These are phyloP conservation scores for Powellomyces hirtus DNA, from an alignment of 192 early-diverging fungal species.

Conservation along the genomic window DNA sequence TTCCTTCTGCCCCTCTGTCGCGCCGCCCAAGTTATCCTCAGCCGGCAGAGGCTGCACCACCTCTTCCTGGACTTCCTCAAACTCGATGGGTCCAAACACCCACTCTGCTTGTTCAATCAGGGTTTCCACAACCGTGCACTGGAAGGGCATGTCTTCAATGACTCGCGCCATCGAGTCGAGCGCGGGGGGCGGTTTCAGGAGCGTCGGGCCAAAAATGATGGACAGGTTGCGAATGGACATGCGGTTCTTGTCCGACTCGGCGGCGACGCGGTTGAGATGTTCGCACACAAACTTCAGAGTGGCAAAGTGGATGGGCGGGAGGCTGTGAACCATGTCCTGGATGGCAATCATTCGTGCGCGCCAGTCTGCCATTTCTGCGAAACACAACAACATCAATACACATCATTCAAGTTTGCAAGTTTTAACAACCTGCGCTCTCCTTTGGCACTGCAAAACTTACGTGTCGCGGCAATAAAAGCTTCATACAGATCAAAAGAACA, in stretches of 20 bases:
- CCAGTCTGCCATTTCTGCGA: conserved; percentile 46
- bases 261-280: conserved; percentile 57
- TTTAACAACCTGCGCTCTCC: too few relatives aligned
- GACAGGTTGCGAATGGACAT: conserved; percentile 92
- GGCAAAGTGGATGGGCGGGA: conserved; percentile 45
- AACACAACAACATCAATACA: background rate
- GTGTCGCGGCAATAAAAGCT: conserved; percentile 44
- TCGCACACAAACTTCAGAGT: conserved; percentile 50
- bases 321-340: conserved; percentile 52
- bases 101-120: conserved; percentile 54
- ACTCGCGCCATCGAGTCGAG: conserved; percentile 28
- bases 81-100: conserved; percentile 61
- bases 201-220: conserved; percentile 90
- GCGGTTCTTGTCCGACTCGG: conserved; percentile 65
- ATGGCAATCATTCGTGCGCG: conserved; percentile 50
- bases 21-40: background rate
- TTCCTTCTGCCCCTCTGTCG: background rate
- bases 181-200: conserved; percentile 46
- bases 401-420: too few relatives aligned
- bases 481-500: conserved; percentile 48
- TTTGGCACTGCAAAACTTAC: conserved; percentile 43
- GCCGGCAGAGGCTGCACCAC: background rate
- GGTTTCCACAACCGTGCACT: conserved; percentile 42
- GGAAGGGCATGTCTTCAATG: conserved; percentile 44
- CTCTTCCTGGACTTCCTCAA: conserved; percentile 34